A percentile compares a stretch with the other conserved stretches of the same genome.
Evolutionary conservation across 2,329 filamentous ascomycete species (phyloP).

Genomic region (Zasmidium citrigriseum): DNA sequence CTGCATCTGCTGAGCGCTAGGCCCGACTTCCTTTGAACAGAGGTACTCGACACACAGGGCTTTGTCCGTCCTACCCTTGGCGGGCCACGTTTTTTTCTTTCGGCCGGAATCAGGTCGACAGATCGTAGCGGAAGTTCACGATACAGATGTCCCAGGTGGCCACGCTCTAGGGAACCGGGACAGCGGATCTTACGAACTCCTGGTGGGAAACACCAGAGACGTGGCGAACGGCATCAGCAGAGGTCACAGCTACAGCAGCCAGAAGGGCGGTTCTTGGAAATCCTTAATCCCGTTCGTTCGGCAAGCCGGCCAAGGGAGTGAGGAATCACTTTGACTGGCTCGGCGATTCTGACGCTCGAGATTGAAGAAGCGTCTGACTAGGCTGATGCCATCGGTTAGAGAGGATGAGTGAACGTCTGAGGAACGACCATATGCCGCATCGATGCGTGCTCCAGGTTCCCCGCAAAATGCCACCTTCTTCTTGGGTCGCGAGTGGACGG

Average conservation of each 20-base stretch:
- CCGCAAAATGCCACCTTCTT: neutral
- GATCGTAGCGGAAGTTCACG: neutral
- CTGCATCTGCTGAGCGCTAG: neutral
- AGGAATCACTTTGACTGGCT: neutral
- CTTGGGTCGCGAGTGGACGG: neutral
- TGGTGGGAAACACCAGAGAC: neutral
- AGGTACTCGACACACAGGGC: neutral
- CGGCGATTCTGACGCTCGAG: neutral
- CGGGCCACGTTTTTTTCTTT: too few relatives aligned
- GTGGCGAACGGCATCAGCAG: neutral
- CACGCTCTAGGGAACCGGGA: neutral
- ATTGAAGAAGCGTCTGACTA: neutral
- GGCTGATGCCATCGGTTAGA: neutral
- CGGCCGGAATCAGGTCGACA: too few relatives aligned
- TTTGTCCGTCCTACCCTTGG: neutral
- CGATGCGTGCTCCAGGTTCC: conserved; percentile 9
- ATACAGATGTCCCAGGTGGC: neutral
- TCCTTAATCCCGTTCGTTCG: neutral
- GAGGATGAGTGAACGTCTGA: neutral
- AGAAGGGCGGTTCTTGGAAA: too few relatives aligned
- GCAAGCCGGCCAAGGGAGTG: neutral
- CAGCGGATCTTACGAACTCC: neutral
- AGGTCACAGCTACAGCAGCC: neutral
- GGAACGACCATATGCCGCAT: neutral
- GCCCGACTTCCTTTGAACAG: neutral